Evolutionary conservation across 2,329 filamentous ascomycete species (phyloP).

Genomic region (Ophiostoma sp.): DNA sequence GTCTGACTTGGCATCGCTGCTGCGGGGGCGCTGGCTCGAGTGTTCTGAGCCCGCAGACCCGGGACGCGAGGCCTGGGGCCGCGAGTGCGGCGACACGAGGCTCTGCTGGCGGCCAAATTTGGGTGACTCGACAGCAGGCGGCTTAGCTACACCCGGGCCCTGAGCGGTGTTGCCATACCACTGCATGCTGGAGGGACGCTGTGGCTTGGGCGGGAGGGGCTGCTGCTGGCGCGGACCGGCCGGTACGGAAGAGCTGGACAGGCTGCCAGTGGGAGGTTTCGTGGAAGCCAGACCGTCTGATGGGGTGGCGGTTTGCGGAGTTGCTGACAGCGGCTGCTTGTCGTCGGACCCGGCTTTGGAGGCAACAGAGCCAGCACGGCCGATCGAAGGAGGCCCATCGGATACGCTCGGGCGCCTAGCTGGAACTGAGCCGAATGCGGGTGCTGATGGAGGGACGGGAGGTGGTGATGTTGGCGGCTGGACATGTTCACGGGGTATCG

Average conservation of each 20-base stretch:
- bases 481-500: constrained; percentile 41
- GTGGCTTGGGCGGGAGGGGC: constrained; percentile 33
- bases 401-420: constrained; percentile 40
- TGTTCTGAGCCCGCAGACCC: constrained; percentile 39
- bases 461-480: constrained; percentile 51
- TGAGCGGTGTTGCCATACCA: constrained; percentile 52
- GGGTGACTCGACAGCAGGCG: constrained; percentile 46
- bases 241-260: constrained; percentile 39
- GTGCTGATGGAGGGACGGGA: constrained; percentile 53
- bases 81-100: constrained; percentile 41
- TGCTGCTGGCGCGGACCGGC: constrained; percentile 49
- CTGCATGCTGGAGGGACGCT: constrained; percentile 52
- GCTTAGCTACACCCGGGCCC: constrained; percentile 38
- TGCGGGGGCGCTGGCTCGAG: constrained; percentile 45
- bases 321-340: constrained; percentile 41
- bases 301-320: constrained; percentile 26
- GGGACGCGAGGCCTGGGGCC: constrained; percentile 34
- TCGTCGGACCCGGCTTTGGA: constrained; percentile 49
- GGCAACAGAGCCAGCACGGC: constrained; percentile 39
- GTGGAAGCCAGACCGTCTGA: constrained; percentile 31
- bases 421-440: constrained; percentile 53
- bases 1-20: constrained; percentile 50
- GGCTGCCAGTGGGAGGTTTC: constrained; percentile 30
- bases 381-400: constrained; percentile 35
- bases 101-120: constrained; percentile 48